Conservation (phyloP, 75 land plant genomes). For the Pinus taeda region DNA sequence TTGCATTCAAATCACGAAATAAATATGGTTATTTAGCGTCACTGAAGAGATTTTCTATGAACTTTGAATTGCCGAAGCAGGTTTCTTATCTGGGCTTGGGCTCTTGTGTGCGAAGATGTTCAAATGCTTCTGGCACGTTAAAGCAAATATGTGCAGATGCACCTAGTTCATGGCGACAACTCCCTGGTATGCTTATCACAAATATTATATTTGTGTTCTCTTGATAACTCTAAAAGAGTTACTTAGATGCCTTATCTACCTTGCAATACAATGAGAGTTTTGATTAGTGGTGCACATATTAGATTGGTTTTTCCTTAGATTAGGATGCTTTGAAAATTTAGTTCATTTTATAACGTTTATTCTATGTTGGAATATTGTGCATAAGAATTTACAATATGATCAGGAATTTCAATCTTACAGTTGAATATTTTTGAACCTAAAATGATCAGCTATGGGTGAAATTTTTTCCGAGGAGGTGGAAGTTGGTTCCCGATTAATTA, state of each 20-base stretch:
- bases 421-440: not conserved
- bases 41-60: not conserved
- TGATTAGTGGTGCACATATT: not conserved
- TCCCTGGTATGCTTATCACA: constrained; percentile 2
- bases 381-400: not conserved
- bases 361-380: not conserved
- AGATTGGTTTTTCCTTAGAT: not conserved
- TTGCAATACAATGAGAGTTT: not conserved
- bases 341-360: not conserved
- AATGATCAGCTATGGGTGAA: constrained; percentile 33
- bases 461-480: constrained; percentile 71
- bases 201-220: not conserved
- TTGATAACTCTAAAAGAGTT: not conserved
- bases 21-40: not conserved
- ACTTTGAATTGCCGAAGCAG: constrained; percentile 4
- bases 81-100: no score
- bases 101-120: constrained; percentile 1
- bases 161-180: constrained; percentile 13
- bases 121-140: not conserved
- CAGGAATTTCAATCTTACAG: not conserved
- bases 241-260: not conserved
- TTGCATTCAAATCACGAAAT: not conserved
- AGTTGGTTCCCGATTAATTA: constrained; percentile 47
- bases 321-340: not conserved
- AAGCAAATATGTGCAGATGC: not conserved